Conservation (phyloP, 2,329 filamentous ascomycete species). For the Fusarium keratoplasticum region DNA sequence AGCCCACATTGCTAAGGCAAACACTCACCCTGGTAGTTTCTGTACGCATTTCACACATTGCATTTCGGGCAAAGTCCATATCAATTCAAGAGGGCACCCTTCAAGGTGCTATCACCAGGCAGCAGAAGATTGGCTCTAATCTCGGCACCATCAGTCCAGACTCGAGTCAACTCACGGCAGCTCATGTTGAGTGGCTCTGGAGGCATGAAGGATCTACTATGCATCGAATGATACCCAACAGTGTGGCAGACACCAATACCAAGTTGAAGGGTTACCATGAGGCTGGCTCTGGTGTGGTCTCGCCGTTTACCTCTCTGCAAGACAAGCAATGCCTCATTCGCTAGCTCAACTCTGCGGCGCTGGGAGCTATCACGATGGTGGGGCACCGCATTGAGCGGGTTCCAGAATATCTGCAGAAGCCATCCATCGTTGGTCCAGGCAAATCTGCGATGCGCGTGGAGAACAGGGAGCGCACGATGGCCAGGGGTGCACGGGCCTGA, state of each 20-base stretch:
- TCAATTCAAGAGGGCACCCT: neutral
- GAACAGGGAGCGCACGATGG: conserved; percentile 12
- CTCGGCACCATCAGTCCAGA: neutral
- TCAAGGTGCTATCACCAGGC: neutral
- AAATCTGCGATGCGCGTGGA: conserved; percentile 11
- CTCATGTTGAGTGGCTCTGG: neutral
- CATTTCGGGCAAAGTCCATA: conserved; percentile 30
- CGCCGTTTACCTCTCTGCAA: neutral
- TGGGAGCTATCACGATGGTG: conserved; percentile 30
- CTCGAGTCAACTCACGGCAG: neutral
- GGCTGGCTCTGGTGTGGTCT: neutral
- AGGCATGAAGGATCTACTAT: neutral
- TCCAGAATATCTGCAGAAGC: conserved; percentile 44
- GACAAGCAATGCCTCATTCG: conserved; percentile 16
- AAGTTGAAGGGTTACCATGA: neutral
- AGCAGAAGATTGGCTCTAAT: neutral
- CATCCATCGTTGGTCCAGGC: conserved; percentile 22
- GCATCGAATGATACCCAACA: neutral
- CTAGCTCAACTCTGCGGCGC: conserved; percentile 1
- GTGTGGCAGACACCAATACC: conserved; percentile 3
- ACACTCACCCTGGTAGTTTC: conserved; percentile 20
- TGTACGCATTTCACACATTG: conserved; percentile 36
- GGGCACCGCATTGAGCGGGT: conserved; percentile 29
- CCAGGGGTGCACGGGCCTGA: conserved; percentile 27
- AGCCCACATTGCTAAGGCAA: conserved; percentile 29